Evolutionary conservation across 495 filamentous ascomycete species (phyloP), one percentile per base, ranked within the genome.

Genomic region (Podospora bellae-mahoneyi): DNA sequence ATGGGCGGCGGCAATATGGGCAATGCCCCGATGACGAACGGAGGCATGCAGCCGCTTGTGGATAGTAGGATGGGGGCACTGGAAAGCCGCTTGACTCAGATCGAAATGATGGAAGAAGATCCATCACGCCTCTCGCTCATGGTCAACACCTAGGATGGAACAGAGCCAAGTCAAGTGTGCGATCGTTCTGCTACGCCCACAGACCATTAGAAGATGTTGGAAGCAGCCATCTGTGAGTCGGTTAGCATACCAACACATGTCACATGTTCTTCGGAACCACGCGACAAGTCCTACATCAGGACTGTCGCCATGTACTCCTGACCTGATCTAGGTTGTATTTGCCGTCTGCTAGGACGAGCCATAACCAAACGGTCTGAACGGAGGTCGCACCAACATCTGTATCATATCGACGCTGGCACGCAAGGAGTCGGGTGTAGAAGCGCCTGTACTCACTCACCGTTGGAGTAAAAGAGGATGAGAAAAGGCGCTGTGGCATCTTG

Each of bases 21-120:
- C 30, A 74, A 71, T 72, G 70, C 67, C 26, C 28, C 67, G 23
- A 39, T 76, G 65, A 58, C 70, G 1, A 74, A 75, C 55, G 76
- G 75, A 7, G 72, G 73, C 65, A 78, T 78, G 76, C 71, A 68
- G 28, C 66, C 69, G 5, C 66, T 77, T n/a, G 71, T 76, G 5
- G 78, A 83, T 57, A 73, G 69, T 39, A 79, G 78, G 26, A 70
- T 84, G 64, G 74, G 68, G 66, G 73, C 75, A 39, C 67, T 84
- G 23, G 81, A 84, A 60, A 73, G 75, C 28, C 75, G 78, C n/a
- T 69, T 82, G 68, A 74, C 70, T 32, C 76, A 74, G 34, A 76
- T 83, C 69, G 81, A 84, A 65, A 82, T 83, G 80, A 80, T 82
- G 70, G 80, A 81, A 20, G 81, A 82, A 73, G 81, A 81, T 54